Conservation (phyloP, 345 rosid genomes). For the Erodium maritimum region DNA sequence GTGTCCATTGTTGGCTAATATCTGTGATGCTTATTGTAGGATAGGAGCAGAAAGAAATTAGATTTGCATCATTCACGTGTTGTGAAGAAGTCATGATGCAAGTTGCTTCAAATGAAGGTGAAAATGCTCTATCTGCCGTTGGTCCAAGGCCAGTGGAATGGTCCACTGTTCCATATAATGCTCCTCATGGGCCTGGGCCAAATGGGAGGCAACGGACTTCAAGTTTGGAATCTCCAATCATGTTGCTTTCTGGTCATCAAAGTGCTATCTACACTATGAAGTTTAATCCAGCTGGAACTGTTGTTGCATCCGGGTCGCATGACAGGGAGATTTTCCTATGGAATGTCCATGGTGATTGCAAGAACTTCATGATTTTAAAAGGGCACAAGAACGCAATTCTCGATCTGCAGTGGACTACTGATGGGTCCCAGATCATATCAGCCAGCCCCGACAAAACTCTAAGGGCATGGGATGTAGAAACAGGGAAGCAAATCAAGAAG, state of each 20-base stretch:
- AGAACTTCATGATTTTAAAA: slow-evolving; percentile 84
- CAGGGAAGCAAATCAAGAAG: slow-evolving; percentile 89
- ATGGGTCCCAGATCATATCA: slow-evolving; percentile 77
- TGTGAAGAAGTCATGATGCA: slow-evolving; percentile 32
- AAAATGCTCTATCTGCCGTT: slow-evolving; percentile 38
- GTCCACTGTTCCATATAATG: slow-evolving; percentile 49
- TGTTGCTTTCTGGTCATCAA: slow-evolving; percentile 79
- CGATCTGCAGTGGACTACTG: slow-evolving; percentile 91
- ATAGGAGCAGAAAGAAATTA: background rate
- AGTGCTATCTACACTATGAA: slow-evolving; percentile 85
- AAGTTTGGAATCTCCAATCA: slow-evolving; percentile 84
- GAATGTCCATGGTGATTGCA: slow-evolving; percentile 87
- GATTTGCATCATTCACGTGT: background rate
- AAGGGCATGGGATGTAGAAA: slow-evolving; percentile 90
- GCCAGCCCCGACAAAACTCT: slow-evolving; percentile 93
- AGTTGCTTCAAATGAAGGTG: slow-evolving; percentile 41
- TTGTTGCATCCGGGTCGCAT: slow-evolving; percentile 91
- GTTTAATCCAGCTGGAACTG: slow-evolving; percentile 75
- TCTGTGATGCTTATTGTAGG: background rate
- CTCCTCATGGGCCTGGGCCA: slow-evolving; percentile 46
- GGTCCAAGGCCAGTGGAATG: slow-evolving; percentile 93
- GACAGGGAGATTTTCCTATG: slow-evolving; percentile 89
- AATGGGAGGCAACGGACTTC: slow-evolving; percentile 59
- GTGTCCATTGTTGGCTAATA: too few relatives aligned
- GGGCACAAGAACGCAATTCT: slow-evolving; percentile 94